phyloP scores from a whole-genome alignment of 1,284 basidiomycete species.

The Cutaneotrichosporon sp. region DNA sequence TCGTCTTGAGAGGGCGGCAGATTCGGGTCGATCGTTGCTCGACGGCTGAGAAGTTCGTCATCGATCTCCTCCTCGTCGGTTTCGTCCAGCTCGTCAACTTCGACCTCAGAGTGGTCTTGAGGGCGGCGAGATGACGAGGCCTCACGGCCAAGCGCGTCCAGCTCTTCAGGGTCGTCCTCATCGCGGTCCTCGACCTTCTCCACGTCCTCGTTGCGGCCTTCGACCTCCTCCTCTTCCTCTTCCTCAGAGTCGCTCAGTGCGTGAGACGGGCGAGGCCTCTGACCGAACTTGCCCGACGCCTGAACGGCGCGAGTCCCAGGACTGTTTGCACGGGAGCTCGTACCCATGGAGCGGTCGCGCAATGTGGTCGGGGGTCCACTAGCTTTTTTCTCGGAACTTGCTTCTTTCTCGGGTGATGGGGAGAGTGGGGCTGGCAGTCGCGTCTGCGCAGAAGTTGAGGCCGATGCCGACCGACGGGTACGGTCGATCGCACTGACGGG shows the following conservation, averaged over 20 bases:
- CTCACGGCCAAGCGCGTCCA: not conserved
- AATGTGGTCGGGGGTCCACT: not conserved
- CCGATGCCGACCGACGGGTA: not conserved
- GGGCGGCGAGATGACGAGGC: not conserved
- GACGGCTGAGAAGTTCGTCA: not conserved
- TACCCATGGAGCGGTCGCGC: not conserved
- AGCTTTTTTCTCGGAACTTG: not conserved
- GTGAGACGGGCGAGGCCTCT: not conserved
- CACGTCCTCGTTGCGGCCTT: too few relatives aligned
- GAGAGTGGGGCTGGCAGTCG: not conserved
- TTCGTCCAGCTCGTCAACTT: not conserved
- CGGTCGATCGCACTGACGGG: not conserved
- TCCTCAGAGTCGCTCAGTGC: not conserved
- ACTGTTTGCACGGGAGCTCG: not conserved
- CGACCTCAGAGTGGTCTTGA: not conserved
- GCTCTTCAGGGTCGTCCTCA: not conserved
- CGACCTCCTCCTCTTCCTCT: not conserved
- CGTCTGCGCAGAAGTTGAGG: not conserved
- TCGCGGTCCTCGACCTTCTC: not conserved
- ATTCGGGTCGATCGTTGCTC: not conserved
- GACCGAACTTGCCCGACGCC: not conserved
- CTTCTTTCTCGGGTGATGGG: not conserved
- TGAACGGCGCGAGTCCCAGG: not conserved
- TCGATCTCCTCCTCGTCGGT: not conserved
- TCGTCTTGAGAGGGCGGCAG: not conserved